Evolutionary conservation across 192 early-diverging fungal genomes (phyloP), one percentile per base, ranked within the genome.

Genomic region (Gryganskiella cystojenkinii): DNA sequence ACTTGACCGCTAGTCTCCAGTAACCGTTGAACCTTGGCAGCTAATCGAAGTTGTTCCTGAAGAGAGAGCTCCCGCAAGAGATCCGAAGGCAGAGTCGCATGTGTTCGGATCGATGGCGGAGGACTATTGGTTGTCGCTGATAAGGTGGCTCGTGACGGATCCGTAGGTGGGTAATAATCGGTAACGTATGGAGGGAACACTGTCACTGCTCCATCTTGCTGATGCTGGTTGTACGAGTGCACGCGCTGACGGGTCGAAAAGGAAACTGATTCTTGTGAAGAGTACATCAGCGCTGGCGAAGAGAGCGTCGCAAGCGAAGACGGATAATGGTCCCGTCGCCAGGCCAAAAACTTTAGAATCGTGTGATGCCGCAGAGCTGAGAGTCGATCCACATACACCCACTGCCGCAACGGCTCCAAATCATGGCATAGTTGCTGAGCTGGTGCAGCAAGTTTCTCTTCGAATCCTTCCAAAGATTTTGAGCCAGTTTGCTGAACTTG

Each of bases 281-380:
- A 73, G 31, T 58, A 24, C 62, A 73, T 59, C n/a, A n/a, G n/a
- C n/a, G n/a, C n/a, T n/a, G n/a, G n/a, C n/a, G n/a, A n/a, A n/a
- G n/a, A n/a, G 13, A 42, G n/a, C 2, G 30, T 37, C 30, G 50
- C 40, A 15, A 11, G 13, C 4, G 27, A 5, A n/a, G 40, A 42
- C 7, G 35, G 30, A 0, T 47, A 47, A 6, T 33, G 22, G 6
- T 64, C 47, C 28, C 63, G 33, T 49, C 71, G 33, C 71, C 71
- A 73, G 6, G 56, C 17, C 25, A 73, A 35, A 7, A 73, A 73
- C 53, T 73, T 73, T 34, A 65, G 56, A 0, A 63, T 73, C 4
- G 71, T 73, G 6, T 73, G 62, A 37, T 73, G 70, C 8, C 70
- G 54, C 25, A 73, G 40, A 3, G 62, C 70, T 6, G 70, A 54